These are phyloP conservation scores for Exserohilum turcica DNA, from an alignment of 2,329 filamentous ascomycete species.

Conservation along the genomic window DNA sequence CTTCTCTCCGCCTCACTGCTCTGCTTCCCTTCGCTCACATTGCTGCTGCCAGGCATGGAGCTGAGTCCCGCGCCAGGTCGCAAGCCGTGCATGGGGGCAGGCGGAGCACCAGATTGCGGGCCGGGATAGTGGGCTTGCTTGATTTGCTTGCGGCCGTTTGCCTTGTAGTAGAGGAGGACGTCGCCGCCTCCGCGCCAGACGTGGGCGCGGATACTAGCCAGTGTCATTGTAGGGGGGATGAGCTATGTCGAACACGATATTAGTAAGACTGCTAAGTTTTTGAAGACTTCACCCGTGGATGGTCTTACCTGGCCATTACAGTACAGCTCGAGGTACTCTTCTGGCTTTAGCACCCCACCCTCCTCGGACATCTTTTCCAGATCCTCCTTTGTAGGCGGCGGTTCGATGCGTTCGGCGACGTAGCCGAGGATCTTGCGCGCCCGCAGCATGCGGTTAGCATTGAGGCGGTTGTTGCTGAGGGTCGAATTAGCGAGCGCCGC, in stretches of 20 bases:
- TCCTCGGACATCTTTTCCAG: slow-evolving; percentile 48
- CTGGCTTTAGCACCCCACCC: slow-evolving; percentile 64
- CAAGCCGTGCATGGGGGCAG: slow-evolving; percentile 10
- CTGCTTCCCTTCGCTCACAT: slow-evolving; percentile 39
- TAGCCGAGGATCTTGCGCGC: slow-evolving; percentile 94
- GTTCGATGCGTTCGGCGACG: slow-evolving; percentile 88
- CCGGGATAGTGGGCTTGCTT: slow-evolving; percentile 31
- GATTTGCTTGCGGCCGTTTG: slow-evolving; percentile 79
- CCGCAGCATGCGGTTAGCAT: slow-evolving; percentile 94
- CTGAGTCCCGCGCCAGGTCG: slow-evolving; percentile 10
- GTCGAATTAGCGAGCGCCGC: slow-evolving; percentile 32
- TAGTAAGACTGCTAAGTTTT: not conserved
- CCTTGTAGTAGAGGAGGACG: slow-evolving; percentile 86
- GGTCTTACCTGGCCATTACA: slow-evolving; percentile 83
- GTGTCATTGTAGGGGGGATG: slow-evolving; percentile 81
- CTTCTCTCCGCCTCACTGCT: slow-evolving; percentile 41
- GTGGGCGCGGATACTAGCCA: slow-evolving; percentile 90
- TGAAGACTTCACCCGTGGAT: not conserved
- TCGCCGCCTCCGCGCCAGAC: slow-evolving; percentile 96
- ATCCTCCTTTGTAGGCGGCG: slow-evolving; percentile 63
- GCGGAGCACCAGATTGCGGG: slow-evolving; percentile 18
- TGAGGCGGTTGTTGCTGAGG: slow-evolving; percentile 79
- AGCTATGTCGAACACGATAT: slow-evolving; percentile 53
- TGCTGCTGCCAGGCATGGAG: slow-evolving; percentile 25
- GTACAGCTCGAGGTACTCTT: slow-evolving; percentile 93